phyloP scores from a whole-genome alignment of 257 asterid species.

The Nicotiana tabacum region DNA sequence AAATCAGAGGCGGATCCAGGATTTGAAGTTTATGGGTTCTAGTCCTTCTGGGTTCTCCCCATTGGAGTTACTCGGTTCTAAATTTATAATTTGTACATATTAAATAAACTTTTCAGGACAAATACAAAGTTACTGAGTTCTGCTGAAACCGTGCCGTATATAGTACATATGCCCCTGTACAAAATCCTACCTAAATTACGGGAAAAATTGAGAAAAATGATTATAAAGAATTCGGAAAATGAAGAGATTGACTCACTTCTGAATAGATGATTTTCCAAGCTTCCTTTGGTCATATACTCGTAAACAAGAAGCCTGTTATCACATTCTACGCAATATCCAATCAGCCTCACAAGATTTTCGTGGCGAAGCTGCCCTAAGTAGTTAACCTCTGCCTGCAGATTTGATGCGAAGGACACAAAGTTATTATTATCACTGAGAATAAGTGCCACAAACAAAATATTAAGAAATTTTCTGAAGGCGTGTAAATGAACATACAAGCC shows the following conservation, averaged over 20 bases:
- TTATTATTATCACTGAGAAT: background rate
- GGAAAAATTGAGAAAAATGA: background rate
- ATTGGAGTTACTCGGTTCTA: too few species aligned
- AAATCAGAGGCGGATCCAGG: too few species aligned
- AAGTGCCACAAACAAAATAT: background rate
- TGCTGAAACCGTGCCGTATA: too few species aligned
- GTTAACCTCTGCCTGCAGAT: constrained; percentile 57
- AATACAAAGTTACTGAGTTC: too few species aligned
- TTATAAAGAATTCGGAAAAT: background rate
- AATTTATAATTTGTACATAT: too few species aligned
- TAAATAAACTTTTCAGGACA: too few species aligned
- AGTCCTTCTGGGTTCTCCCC: too few species aligned
- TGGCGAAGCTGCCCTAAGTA: constrained; percentile 60
- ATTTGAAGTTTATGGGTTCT: too few species aligned
- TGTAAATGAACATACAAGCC: constrained; percentile 51
- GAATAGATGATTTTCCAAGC: constrained; percentile 74
- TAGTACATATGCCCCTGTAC: too few species aligned
- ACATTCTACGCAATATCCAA: constrained; percentile 67
- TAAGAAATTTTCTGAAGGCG: background rate
- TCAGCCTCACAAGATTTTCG: constrained; percentile 59
- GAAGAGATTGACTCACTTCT: constrained; percentile 34
- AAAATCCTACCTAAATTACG: background rate
- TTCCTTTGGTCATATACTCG: constrained; percentile 68
- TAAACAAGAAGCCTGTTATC: constrained; percentile 58
- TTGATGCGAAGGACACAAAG: background rate